phyloP scores from a whole-genome alignment of 192 early-diverging fungal species.

The Tieghemiomyces parasiticus region DNA sequence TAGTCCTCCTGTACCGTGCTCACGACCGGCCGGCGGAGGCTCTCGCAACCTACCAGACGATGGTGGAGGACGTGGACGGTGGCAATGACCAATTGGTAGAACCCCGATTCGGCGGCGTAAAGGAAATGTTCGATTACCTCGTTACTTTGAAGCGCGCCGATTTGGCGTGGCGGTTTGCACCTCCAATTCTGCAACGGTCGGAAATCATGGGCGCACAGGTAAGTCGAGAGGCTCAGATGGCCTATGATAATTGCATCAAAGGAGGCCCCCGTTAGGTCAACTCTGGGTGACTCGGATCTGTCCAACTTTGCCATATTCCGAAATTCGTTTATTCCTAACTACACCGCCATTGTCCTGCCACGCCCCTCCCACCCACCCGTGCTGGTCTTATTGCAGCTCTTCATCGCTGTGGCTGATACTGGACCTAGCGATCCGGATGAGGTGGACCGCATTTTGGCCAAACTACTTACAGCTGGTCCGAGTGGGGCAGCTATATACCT shows the following conservation, averaged over 20 bases:
- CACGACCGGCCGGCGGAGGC: neutral
- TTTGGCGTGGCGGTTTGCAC: neutral
- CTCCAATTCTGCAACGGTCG: neutral
- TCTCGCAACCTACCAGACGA: neutral
- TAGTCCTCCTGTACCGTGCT: neutral
- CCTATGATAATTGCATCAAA: too few species aligned
- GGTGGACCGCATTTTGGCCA: neutral
- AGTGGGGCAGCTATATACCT: neutral
- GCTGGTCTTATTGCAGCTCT: too few species aligned
- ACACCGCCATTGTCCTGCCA: too few species aligned
- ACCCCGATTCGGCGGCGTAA: neutral
- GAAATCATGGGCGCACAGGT: slow-evolving; percentile 2
- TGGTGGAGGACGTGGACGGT: too few species aligned
- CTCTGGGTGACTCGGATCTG: too few species aligned
- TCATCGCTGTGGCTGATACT: neutral
- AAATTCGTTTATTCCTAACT: too few species aligned
- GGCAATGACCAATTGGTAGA: too few species aligned
- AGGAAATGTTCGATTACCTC: slow-evolving; percentile 1
- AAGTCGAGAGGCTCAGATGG: too few species aligned
- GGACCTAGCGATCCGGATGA: too few species aligned
- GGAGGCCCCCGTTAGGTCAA: too few species aligned
- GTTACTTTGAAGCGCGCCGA: neutral
- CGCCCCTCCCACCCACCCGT: too few species aligned
- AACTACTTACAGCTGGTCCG: neutral
- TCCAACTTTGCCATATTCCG: too few species aligned